These are phyloP conservation scores for Erythrophleum ivorense DNA, from an alignment of 331 rosid genomes.

Conservation along the genomic window DNA sequence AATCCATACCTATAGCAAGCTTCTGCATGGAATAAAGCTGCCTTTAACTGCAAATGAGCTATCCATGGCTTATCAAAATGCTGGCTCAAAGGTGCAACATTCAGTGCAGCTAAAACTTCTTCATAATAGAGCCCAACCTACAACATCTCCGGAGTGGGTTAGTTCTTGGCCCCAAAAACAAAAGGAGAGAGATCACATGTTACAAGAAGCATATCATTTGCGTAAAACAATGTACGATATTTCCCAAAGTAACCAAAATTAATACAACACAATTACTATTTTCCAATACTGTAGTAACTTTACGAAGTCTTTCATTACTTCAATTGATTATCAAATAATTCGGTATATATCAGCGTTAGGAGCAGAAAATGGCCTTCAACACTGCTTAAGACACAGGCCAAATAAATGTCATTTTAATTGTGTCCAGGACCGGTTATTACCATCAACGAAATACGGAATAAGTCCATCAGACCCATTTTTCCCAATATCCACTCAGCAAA, in stretches of 20 bases:
- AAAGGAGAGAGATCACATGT: neutral
- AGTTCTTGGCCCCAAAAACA: slow-evolving; percentile 8
- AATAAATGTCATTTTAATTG: neutral
- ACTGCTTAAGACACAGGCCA: too few species aligned
- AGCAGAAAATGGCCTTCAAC: neutral
- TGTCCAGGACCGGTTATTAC: neutral
- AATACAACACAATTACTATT: neutral
- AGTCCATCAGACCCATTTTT: neutral
- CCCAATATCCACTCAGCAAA: neutral
- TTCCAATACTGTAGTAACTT: neutral
- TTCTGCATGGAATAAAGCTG: slow-evolving; percentile 66
- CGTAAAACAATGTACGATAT: neutral
- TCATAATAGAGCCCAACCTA: slow-evolving; percentile 79
- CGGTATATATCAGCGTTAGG: neutral
- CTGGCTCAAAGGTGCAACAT: slow-evolving; percentile 60
- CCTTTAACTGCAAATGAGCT: slow-evolving; percentile 72
- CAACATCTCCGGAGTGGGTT: slow-evolving; percentile 18
- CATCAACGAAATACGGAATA: neutral
- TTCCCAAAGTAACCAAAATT: neutral
- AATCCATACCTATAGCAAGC: slow-evolving; percentile 72
- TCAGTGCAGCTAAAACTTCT: slow-evolving; percentile 70
- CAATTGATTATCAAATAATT: neutral
- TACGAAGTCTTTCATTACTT: neutral
- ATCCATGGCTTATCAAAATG: slow-evolving; percentile 78
- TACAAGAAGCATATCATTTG: slow-evolving; percentile 23